These are phyloP conservation scores for Leonotis leonurus DNA, from an alignment of 257 asterid species.

Conservation along the genomic window DNA sequence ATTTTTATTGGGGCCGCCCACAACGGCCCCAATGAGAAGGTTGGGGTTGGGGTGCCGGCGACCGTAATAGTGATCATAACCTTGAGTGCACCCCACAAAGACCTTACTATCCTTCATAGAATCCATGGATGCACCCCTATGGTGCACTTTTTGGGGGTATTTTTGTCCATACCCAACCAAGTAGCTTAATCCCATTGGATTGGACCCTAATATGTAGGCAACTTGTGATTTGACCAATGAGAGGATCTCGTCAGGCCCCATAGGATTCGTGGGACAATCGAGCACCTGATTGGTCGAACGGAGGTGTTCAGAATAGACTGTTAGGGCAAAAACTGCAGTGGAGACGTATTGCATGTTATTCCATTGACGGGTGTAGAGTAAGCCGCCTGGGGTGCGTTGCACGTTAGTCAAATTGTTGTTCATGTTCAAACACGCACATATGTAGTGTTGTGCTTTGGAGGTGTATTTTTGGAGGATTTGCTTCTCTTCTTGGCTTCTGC, in stretches of 20 bases:
- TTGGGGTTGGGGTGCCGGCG: slow-evolving; percentile 48
- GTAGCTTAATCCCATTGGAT: slow-evolving; percentile 60
- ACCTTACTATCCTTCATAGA: slow-evolving; percentile 35
- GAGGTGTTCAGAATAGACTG: slow-evolving; percentile 52
- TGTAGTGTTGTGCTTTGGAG: slow-evolving; percentile 52
- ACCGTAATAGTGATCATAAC: slow-evolving; percentile 51
- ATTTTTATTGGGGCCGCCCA: slow-evolving; percentile 58
- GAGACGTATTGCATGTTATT: slow-evolving; percentile 79
- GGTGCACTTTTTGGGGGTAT: slow-evolving; percentile 57
- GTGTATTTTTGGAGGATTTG: slow-evolving; percentile 35
- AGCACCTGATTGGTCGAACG: slow-evolving; percentile 25
- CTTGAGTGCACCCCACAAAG: slow-evolving; percentile 68
- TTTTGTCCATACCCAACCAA: slow-evolving; percentile 55
- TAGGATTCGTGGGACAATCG: slow-evolving; percentile 24
- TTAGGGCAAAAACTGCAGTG: slow-evolving; percentile 32
- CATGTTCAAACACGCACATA: slow-evolving; percentile 59
- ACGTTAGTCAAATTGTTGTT: slow-evolving; percentile 46
- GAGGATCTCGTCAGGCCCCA: slow-evolving; percentile 26
- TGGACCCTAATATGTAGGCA: slow-evolving; percentile 60
- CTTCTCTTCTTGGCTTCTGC: slow-evolving; percentile 23
- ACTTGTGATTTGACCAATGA: slow-evolving; percentile 46
- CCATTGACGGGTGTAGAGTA: slow-evolving; percentile 57
- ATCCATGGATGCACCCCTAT: slow-evolving; percentile 55
- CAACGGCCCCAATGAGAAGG: slow-evolving; percentile 55
- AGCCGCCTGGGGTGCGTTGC: slow-evolving; percentile 48